Evolutionary conservation across 495 filamentous ascomycete species (phyloP).

Genomic region (Aspergillus coremiiformis): DNA sequence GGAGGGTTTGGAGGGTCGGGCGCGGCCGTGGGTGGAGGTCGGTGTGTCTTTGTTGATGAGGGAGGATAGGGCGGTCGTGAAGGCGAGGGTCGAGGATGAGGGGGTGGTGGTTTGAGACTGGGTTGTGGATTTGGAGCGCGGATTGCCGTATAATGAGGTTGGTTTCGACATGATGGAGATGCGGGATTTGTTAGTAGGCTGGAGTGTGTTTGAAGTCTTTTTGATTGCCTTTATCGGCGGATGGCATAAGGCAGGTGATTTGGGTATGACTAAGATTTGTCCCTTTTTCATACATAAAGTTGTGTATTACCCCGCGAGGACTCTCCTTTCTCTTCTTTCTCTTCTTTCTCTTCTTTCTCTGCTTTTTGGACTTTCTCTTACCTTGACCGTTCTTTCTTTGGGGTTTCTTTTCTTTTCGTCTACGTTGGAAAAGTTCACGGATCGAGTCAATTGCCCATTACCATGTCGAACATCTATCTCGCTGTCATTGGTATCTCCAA

Average conservation of each 20-base stretch:
- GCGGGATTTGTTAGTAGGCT: neutral
- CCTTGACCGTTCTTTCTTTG: neutral
- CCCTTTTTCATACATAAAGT: neutral
- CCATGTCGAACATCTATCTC: constrained; percentile 42
- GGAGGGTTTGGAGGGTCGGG: constrained; percentile 53
- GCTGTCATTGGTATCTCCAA: constrained; percentile 36
- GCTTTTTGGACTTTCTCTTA: too few relatives aligned
- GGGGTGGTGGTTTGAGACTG: constrained; percentile 42
- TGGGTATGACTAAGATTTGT: too few relatives aligned
- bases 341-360: neutral
- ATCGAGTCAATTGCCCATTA: neutral
- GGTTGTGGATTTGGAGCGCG: constrained; percentile 45
- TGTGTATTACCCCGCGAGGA: neutral
- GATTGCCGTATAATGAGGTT: constrained; percentile 60
- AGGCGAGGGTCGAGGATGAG: constrained; percentile 68
- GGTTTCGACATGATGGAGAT: constrained; percentile 10
- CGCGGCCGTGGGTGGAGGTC: constrained; percentile 44
- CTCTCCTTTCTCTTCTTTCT: neutral
- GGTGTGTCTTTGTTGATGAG: constrained; percentile 50
- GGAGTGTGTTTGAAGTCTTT: neutral
- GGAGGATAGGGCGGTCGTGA: constrained; percentile 69
- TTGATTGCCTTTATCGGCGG: too few relatives aligned
- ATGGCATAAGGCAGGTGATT: neutral
- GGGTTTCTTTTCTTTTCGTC: too few relatives aligned
- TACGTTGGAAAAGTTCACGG: too few relatives aligned